Evolutionary conservation across 2,329 filamentous ascomycete species (phyloP).

Genomic region (Penicillium janthinellum): DNA sequence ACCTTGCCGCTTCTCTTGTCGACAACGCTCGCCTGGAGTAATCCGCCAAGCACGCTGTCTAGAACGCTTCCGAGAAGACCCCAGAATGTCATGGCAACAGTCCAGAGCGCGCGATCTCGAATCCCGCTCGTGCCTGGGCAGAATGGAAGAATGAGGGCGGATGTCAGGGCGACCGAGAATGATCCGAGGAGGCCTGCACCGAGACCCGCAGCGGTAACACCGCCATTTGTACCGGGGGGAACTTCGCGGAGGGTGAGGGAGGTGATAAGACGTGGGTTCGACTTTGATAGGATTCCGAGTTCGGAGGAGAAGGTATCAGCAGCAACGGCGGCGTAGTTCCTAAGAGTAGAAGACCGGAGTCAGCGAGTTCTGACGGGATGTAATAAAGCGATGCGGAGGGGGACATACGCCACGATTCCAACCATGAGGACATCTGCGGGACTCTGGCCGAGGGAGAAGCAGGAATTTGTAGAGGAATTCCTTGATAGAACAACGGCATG

Average conservation of each 20-base stretch:
- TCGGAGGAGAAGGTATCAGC: slow-evolving; percentile 96
- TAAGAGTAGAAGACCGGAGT: slow-evolving; percentile 14
- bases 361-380: neutral
- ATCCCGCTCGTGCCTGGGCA: slow-evolving; percentile 55
- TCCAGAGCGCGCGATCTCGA: slow-evolving; percentile 54
- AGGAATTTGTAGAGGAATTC: slow-evolving; percentile 25
- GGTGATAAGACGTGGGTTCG: slow-evolving; percentile 80
- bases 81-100: slow-evolving; percentile 64
- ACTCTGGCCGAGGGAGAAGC: slow-evolving; percentile 42
- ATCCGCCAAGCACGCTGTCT: slow-evolving; percentile 83
- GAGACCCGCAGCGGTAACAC: slow-evolving; percentile 76
- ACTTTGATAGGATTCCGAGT: slow-evolving; percentile 82
- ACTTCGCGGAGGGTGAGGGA: slow-evolving; percentile 74
- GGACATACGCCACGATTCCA: slow-evolving; percentile 44
- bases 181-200: slow-evolving; percentile 73
- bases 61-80: slow-evolving; percentile 79
- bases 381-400: neutral
- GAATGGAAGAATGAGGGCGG: slow-evolving; percentile 69
- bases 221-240: slow-evolving; percentile 90
- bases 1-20: slow-evolving; percentile 84
- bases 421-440: slow-evolving; percentile 42
- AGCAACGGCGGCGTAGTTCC: slow-evolving; percentile 85
- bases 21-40: slow-evolving; percentile 82
- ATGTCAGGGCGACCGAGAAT: slow-evolving; percentile 66
- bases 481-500: slow-evolving; percentile 50